Base-by-base conservation (phyloP, 306 rosid genomes). In the Quercus engelmannii region DNA sequence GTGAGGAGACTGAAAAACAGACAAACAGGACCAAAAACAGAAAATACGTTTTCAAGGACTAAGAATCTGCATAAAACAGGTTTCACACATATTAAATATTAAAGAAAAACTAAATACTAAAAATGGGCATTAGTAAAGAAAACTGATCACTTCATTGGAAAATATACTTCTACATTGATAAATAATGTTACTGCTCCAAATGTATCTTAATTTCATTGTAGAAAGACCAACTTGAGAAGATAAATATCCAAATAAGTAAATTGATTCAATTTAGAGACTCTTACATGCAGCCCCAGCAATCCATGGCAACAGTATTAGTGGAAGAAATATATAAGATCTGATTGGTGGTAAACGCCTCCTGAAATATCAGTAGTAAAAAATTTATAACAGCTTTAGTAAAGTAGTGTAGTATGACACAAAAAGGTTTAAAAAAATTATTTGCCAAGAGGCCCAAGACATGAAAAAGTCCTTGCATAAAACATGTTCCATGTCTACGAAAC, bases 291-390 rank as follows among this genome's bases (percentile, higher is more conserved):
- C 92, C 67, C 83, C 93, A 70, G 87, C 83, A 80, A 93, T 83
- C 99, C 99, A 95, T 54, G 99, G 99, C 79, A 91, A 68, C 18
- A 95, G 87, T 79, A 88, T 80, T 28, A 91, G 90, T 19, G 96
- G 99, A 85, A 95, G 92, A 67, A 91, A 89, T 77, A 91, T 23
- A 80, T 80, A 89, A 41, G 99, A 88, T 87, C 92, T 89, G 81
- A 95, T 81, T 35, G 90, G 85, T 76, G 99, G 99, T 73, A 93
- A 85, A 81, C 93, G 91, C 88, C 98, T 92, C 98, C 99, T 95
- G 97, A 83, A 83, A 88, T 69, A 83, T 67, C 4, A 43, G 64
- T 69, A 28, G 35, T 56, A 83, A 56, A 64, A 81, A 63, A 69
- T 56, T n/a, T 20, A 12, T 54, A 54, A 56, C 71, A 79, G 78